Evolutionary conservation across 306 rosid genomes (phyloP), one percentile per base, ranked within the genome.

Genomic region (Malus fusca): DNA sequence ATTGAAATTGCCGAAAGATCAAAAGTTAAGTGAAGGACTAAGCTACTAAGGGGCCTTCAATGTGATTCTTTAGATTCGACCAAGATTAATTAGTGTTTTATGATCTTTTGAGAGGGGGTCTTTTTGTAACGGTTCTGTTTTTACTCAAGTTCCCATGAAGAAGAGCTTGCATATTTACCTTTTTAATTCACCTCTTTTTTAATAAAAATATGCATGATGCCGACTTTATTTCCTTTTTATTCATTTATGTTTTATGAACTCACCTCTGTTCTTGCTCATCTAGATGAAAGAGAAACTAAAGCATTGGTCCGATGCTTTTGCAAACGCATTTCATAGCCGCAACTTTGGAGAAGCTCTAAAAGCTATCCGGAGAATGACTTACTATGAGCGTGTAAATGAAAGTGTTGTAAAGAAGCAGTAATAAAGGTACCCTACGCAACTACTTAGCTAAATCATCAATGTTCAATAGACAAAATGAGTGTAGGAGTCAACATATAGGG

Each of bases 211-310:
- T 73, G 62, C 5, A 10, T 19, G 10, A 1, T 21, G 15, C 10
- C 6, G 8, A 19, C 7, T 12, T 42, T 33, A 4, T 9, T 26
- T 13, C 12, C 35, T 23, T 4, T 59, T 31, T 7, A 5, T n/a
- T 21, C 15, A n/a, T 46, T 22, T 61, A 30, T 71, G 55, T 59
- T 22, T 43, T 26, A 17, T n/a, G 13, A 26, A 67, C 69, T 43
- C 68, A 75, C 42, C 40, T 21, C 26, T 42, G 25, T 74, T 77
- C 61, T 75, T 75, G 26, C 69, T 81, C 64, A 52, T 82, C 81
- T 91, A 91, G 98, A 92, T 89, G 98, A 85, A 87, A 77, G 90
- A 89, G 86, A 90, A 90, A 78, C 65, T 96, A 72, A 84, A 77
- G 69, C 85, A 84, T 69, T 92, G 93, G 92, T 89, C 96, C 8